These are phyloP conservation scores for Rhodotorula toruloides DNA, from an alignment of 768 basidiomycete species.

Conservation along the genomic window DNA sequence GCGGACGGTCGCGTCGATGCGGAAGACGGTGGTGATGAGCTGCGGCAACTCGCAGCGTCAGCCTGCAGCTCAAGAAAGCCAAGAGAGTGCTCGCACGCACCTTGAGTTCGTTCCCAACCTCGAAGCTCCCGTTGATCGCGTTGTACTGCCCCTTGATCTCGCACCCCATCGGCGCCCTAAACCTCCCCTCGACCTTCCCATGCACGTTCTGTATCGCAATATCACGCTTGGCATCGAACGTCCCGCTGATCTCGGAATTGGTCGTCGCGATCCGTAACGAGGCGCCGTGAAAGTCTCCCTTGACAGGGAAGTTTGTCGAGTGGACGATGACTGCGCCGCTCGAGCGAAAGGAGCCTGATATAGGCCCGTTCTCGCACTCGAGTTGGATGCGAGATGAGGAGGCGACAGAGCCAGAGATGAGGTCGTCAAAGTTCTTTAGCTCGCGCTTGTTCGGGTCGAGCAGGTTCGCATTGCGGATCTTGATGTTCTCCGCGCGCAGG, in stretches of 20 bases:
- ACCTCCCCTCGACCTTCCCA: conserved; percentile 1
- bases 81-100: not conserved
- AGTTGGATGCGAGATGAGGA: not conserved
- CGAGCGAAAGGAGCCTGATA: not conserved
- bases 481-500: not conserved
- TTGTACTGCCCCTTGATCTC: not conserved
- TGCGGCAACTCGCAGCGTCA: not conserved
- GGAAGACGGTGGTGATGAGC: conserved; percentile 12
- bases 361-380: conserved; percentile 3
- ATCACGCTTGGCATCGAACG: not conserved
- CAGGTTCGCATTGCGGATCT: not conserved
- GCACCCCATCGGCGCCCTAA: conserved; percentile 4
- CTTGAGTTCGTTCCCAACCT: not conserved
- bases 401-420: not conserved
- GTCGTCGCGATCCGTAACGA: not conserved
- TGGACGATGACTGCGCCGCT: not conserved
- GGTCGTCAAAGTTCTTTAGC: conserved; percentile 7
- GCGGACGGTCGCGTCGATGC: conserved; percentile 5
- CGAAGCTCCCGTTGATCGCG: not conserved
- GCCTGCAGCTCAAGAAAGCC: too few relatives aligned
- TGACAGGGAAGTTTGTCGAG: not conserved
- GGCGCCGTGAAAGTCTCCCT: not conserved
- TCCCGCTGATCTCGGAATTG: conserved; percentile 1
- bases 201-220: not conserved
- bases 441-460: conserved; percentile 7